phyloP scores from a whole-genome alignment of 306 rosid genomes.

The Cicer judaicum region DNA sequence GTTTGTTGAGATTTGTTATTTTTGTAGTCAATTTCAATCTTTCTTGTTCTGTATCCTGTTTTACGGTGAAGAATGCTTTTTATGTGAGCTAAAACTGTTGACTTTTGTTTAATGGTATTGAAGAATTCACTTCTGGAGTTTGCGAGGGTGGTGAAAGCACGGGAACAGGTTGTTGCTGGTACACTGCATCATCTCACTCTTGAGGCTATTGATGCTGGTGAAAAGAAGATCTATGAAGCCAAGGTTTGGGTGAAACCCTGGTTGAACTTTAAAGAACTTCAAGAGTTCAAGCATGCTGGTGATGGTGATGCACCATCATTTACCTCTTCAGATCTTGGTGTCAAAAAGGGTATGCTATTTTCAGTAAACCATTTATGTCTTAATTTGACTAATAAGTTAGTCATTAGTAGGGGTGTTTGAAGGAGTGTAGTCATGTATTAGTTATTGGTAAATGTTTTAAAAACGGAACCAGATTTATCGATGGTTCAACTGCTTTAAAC shows the following conservation, averaged over 20 bases:
- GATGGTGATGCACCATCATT: conserved; percentile 55
- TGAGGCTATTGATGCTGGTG: conserved; percentile 74
- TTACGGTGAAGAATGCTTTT: background rate
- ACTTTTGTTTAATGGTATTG: conserved; percentile 38
- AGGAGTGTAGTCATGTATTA: conserved; percentile 1
- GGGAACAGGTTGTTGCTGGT: conserved; percentile 83
- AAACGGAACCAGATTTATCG: too few relatives aligned
- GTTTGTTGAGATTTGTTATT: conserved; percentile 18
- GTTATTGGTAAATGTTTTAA: background rate
- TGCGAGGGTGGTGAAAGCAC: conserved; percentile 71
- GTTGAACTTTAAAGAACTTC: conserved; percentile 80
- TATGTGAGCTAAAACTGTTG: conserved; percentile 19
- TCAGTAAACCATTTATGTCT: background rate
- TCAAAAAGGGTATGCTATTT: conserved; percentile 56
- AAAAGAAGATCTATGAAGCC: conserved; percentile 81
- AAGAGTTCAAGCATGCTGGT: conserved; percentile 71
- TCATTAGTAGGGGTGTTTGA: conserved; percentile 18
- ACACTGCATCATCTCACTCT: conserved; percentile 71
- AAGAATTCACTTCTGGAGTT: conserved; percentile 73
- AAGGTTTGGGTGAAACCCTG: conserved; percentile 95
- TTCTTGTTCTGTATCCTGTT: background rate
- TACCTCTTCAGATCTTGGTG: conserved; percentile 76
- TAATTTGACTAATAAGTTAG: conserved; percentile 1
- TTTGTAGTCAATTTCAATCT: background rate
- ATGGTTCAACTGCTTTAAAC: too few relatives aligned